Evolutionary conservation across 192 early-diverging fungal genomes (phyloP), one percentile per base, ranked within the genome.

Genomic region (Spizellomyces sp.): DNA sequence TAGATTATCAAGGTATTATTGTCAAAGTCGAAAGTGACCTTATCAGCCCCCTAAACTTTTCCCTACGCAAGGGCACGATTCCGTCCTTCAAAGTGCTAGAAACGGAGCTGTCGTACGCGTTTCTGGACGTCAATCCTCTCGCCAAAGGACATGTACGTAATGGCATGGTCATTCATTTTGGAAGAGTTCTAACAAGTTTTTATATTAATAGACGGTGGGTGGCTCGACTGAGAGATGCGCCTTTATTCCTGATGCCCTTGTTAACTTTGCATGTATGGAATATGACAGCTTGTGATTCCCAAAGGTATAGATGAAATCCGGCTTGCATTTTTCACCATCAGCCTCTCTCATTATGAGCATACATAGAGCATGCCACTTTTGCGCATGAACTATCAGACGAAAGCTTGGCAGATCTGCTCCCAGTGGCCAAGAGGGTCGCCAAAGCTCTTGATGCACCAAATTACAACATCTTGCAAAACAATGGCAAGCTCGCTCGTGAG

Each of bases 391-490:
- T 98, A 21, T 90, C 93, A 47, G 95, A 96, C 64, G 90, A 90
- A 71, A 83, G 79, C 59, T 79, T 98, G 69, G 86, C 86, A 9
- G 96, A 96, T 68, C 48, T 94, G 10, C 81, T 96, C 67, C 94
- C 93, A 15, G 81, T 91, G 8, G 94, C 95, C 62, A 95, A 95
- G 81, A 94, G 93, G 81, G 86, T 98, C 47, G 95, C 93, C 12
- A 50, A 83, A 22, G 96, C 93, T 6, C 75, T 89, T 15, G 86
- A 86, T 44, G 76, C 82, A 14, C 81, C 87, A 10, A 86, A 94
- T 74, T 98, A 98, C 87, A 98, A 98, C 82, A 81, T 98, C 66
- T 79, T 98, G 56, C 96, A 98, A 81, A 92, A 92, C 81, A 92
- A 92, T 81, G 90, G 90, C 15, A 69, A 77, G 57, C 71, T 90